These are phyloP conservation scores for Phlebiopsis flavidoalba DNA, from an alignment of 768 basidiomycete species.

Conservation along the genomic window DNA sequence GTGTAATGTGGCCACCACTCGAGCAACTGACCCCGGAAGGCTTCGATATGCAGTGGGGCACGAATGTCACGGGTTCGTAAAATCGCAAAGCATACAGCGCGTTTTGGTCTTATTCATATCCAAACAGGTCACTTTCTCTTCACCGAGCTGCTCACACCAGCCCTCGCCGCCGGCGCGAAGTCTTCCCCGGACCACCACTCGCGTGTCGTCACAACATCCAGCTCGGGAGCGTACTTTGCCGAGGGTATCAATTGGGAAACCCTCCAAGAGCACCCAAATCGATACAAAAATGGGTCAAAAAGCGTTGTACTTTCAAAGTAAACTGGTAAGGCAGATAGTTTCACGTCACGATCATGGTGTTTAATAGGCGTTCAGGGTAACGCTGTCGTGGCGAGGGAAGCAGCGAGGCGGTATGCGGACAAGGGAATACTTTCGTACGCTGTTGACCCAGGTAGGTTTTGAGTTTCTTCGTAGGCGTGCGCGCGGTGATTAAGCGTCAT, in stretches of 20 bases:
- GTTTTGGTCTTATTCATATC: background rate
- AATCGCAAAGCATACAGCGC: too few relatives aligned
- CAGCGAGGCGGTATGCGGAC: conserved; percentile 38
- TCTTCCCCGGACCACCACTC: conserved; percentile 26
- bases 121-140: conserved; percentile 27
- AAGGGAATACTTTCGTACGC: conserved; percentile 36
- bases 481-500: background rate
- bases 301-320: conserved; percentile 25
- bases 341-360: too few relatives aligned
- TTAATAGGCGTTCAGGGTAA: conserved; percentile 17
- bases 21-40: conserved; percentile 31
- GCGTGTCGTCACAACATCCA: conserved; percentile 31
- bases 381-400: conserved; percentile 34
- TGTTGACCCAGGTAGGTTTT: conserved; percentile 34
- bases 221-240: conserved; percentile 2
- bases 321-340: background rate
- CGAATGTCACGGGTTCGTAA: conserved; percentile 29
- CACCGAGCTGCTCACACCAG: conserved; percentile 32
- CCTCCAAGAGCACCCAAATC: conserved; percentile 16
- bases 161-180: conserved; percentile 24
- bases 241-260: conserved; percentile 9
- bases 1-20: conserved; percentile 25
- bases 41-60: conserved; percentile 38
- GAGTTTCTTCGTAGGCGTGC: background rate
- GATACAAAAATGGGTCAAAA: conserved; percentile 7